Evolutionary conservation across 139 green algal species (phyloP).

Genomic region (Picochlorum sp.): DNA sequence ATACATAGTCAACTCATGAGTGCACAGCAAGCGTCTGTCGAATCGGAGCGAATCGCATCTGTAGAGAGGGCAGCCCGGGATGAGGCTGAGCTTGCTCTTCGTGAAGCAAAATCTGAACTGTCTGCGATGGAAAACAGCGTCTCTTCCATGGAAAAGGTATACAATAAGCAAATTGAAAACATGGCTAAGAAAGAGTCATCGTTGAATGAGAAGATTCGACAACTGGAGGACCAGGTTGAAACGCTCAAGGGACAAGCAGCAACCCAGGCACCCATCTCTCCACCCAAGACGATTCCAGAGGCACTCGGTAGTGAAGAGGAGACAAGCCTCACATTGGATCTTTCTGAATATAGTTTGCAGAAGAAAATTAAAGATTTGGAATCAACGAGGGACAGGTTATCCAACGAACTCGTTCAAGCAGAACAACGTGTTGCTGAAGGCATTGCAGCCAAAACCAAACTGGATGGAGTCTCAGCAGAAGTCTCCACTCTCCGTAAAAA

Average conservation of each 20-base stretch:
- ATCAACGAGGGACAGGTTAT: constrained; percentile 63
- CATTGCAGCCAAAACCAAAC: constrained; percentile 4
- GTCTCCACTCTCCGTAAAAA: constrained; percentile 34
- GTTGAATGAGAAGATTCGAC: neutral
- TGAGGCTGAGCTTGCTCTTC: neutral
- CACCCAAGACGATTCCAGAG: neutral
- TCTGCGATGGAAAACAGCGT: neutral
- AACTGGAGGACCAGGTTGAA: neutral
- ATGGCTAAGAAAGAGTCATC: neutral
- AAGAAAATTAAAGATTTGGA: constrained; percentile 57
- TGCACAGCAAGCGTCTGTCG: neutral
- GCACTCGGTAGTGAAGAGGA: neutral
- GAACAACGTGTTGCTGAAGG: constrained; percentile 39
- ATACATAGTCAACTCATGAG: neutral
- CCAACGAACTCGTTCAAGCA: constrained; percentile 71
- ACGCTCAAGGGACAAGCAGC: neutral
- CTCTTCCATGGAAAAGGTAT: neutral
- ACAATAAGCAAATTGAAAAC: neutral
- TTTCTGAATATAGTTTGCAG: constrained; percentile 30
- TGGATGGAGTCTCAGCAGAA: constrained; percentile 8
- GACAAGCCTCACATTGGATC: neutral
- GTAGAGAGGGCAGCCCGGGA: neutral
- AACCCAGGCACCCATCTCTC: neutral
- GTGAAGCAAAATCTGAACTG: neutral
- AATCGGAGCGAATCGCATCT: neutral